Evolutionary conservation across 441 rosid genomes (phyloP), one percentile per base, ranked within the genome.

Genomic region (Geranium incanum): DNA sequence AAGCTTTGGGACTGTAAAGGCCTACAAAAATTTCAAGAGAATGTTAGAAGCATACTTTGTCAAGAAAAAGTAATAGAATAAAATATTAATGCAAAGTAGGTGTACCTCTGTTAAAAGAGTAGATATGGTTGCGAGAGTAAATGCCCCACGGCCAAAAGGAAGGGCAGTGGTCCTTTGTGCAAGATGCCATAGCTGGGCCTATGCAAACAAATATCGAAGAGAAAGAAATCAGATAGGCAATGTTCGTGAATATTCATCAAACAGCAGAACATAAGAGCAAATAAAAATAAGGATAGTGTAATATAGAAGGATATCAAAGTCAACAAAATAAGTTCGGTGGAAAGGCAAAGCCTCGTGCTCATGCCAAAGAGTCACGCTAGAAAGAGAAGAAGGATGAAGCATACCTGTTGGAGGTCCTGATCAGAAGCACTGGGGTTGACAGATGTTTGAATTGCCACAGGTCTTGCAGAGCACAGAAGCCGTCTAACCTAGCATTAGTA

Each of bases 111-210:
- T 95, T 76, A 95, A 82, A 70, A 95, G 97, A 75, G 99, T 93
- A 79, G 85, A 86, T 76, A 93, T 93, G 21, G 99, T 93, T 70
- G 92, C 93, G 71, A 93, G 88, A 75, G 99, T 93, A 77, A 95
- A 95, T 80, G 99, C 97, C 69, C 98, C 99, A 68, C 97, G 97
- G 68, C 99, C 99, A 73, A 91, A 73, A 75, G 99, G 99, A 82
- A 93, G 98, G 75, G 97, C 91, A 73, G 99, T 93, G 67, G 97
- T 95, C 84, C 98, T 91, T 75, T 95, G 99, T 67, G 99, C 97
- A 76, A 91, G 84, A 71, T 89, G 93, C 99, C 99, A 95, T 72
- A 95, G 88, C 79, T 95, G 97, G 81, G 91, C 94, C 99, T 95
- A 78, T 68, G 68, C 69, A 78, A 73, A 74, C 59, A 74, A 72